Evolutionary conservation across 306 rosid genomes (phyloP).

Genomic region (Oemleria cerasiformis): DNA sequence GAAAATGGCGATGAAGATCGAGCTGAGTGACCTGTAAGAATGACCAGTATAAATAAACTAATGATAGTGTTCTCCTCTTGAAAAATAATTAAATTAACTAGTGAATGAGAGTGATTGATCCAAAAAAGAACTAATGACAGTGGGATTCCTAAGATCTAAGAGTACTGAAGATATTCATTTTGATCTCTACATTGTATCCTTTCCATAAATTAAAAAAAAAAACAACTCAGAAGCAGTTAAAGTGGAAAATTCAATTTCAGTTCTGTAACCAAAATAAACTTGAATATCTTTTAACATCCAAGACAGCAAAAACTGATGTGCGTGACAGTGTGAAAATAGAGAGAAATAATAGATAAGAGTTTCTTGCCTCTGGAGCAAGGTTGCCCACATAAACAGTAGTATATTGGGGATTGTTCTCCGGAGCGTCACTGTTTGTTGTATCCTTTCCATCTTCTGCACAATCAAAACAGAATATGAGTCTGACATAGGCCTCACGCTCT

Average conservation of each 20-base stretch:
- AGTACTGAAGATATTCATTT: neutral
- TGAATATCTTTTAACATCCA: neutral
- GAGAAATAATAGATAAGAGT: constrained; percentile 4
- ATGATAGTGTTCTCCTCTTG: too few relatives aligned
- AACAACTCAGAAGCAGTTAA: neutral
- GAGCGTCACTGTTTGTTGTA: constrained; percentile 63
- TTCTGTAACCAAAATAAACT: neutral
- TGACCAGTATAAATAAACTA: neutral
- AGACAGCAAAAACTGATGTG: neutral
- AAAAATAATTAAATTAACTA: too few relatives aligned
- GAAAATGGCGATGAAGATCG: constrained; percentile 91
- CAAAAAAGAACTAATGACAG: neutral
- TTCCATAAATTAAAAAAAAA: neutral
- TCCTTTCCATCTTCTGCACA: constrained; percentile 95
- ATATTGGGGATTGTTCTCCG: constrained; percentile 91
- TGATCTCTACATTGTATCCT: neutral
- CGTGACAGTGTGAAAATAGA: neutral
- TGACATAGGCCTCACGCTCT: neutral
- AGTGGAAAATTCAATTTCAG: constrained; percentile 1
- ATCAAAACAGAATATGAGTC: constrained; percentile 8
- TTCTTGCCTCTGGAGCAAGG: constrained; percentile 81
- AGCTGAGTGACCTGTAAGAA: constrained; percentile 65
- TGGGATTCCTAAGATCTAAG: neutral
- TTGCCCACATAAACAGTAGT: constrained; percentile 98
- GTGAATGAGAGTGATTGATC: too few relatives aligned